phyloP scores from a whole-genome alignment of 1,284 basidiomycete genomes.

The Albatrellus sp. region DNA sequence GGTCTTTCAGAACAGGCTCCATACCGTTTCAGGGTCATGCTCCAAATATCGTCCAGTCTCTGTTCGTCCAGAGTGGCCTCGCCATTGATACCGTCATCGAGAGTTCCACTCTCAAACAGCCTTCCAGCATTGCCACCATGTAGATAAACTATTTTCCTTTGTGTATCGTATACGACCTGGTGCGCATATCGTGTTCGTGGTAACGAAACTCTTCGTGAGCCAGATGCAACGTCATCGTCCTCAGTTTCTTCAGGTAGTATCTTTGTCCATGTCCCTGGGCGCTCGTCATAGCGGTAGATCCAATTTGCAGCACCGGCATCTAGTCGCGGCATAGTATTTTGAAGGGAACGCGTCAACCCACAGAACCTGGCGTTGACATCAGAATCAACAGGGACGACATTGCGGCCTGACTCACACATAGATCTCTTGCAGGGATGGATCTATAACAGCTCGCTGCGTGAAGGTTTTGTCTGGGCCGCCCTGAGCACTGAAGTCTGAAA shows the following conservation, averaged over 20 bases:
- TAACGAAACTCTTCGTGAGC: conserved; percentile 8
- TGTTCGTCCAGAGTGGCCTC: conserved; percentile 22
- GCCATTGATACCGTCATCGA: conserved; percentile 6
- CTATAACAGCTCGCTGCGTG: conserved; percentile 58
- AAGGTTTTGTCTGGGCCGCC: conserved; percentile 60
- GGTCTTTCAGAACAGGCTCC: conserved; percentile 10
- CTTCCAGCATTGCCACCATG: conserved; percentile 60
- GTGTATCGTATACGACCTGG: conserved; percentile 59
- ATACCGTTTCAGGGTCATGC: conserved; percentile 53
- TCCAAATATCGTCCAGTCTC: conserved; percentile 67
- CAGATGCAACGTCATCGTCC: neutral
- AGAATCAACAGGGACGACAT: conserved; percentile 1
- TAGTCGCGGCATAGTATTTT: conserved; percentile 29
- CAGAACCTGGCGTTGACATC: conserved; percentile 32
- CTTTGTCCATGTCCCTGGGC: conserved; percentile 52
- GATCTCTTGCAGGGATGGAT: conserved; percentile 48
- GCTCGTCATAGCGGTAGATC: conserved; percentile 47
- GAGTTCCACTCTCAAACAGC: conserved; percentile 7
- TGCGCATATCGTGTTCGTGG: conserved; percentile 52
- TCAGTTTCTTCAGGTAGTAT: conserved; percentile 26
- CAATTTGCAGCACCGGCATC: conserved; percentile 36
- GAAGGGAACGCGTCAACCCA: conserved; percentile 35
- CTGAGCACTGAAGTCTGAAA: conserved; percentile 40
- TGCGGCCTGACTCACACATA: conserved; percentile 43
- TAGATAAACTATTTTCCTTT: conserved; percentile 43